Base-by-base conservation (phyloP, 768 basidiomycete species). In the Amanita rubescens region DNA sequence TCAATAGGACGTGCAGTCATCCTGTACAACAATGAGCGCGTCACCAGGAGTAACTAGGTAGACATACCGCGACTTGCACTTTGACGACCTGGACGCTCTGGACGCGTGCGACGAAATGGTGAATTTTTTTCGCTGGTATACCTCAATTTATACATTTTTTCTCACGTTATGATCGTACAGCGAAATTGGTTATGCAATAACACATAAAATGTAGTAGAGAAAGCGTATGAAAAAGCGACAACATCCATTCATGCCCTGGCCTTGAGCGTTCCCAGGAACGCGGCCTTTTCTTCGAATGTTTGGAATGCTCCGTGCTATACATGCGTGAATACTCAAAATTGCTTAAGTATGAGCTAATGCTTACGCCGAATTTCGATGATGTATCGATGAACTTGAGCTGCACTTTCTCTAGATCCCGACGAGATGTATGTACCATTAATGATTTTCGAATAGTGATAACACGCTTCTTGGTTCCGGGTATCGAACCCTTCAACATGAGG, bases 351-450 rank as follows among this genome's bases (percentile, higher is more conserved):
- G 41, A 22, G 38, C 11, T 53, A 44, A 14, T 50, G 79, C 86
- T 61, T 82, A 90, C 89, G 62, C 94, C 93, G 74, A 93, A 94
- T 74, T 96, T 96, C 72, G 91, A 94, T 39, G 93, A 90, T 32
- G 95, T 97, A 67, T 95, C 94, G 81, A 98, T 95, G 78, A 94
- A 97, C 75, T 95, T 97, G 81, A 96, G 88, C 57, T 87, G 81
- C 57, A 96, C 89, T 78, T 98, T 94, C 82, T 99, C 96, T 68
- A 98, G 82, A 72, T 97, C 92, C 73, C 86, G 82, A 67, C 94
- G 89, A 58, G 87, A 90, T 39, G 95, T 95, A 79, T 94, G 94
- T 53, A 90, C 85, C 87, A 94, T 90, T 69, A 98, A 83, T 20
- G 93, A 92, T 69, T 98, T 96, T 69, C 96, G 90, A 70, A 99